Percentiles rank a stretch among this genome's conserved stretches.
phyloP scores from a whole-genome alignment of 805 yeast species.

The Candida vartiovaarae region DNA sequence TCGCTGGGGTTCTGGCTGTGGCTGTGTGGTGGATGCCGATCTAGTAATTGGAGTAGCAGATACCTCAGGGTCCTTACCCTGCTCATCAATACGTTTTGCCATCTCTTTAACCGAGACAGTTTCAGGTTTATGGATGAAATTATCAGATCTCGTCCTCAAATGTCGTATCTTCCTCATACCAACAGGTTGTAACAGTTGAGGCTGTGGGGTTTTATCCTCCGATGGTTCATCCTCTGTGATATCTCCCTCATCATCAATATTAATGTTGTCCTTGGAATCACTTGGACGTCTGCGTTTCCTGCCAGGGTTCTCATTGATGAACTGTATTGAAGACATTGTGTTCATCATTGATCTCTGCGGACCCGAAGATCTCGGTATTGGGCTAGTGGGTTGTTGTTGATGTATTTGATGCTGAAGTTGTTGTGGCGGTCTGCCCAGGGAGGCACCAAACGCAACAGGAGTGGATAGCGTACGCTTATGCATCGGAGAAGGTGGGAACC shows the following conservation, averaged over 20 bases:
- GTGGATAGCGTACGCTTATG: constrained; percentile 36
- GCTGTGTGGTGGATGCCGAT: too few relatives aligned
- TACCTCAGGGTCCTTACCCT: neutral
- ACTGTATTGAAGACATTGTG: constrained; percentile 21
- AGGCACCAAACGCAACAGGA: constrained; percentile 21
- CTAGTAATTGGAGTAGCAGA: too few relatives aligned
- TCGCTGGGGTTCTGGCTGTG: neutral
- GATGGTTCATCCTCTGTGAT: constrained; percentile 10
- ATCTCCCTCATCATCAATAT: constrained; percentile 13
- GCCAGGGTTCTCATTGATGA: constrained; percentile 25
- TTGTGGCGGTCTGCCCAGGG: neutral
- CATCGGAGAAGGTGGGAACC: constrained; percentile 20
- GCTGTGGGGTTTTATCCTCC: neutral
- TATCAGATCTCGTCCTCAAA: constrained; percentile 17
- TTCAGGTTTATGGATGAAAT: constrained; percentile 3
- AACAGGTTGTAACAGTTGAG: neutral
- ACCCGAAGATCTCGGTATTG: neutral
- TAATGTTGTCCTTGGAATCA: constrained; percentile 11
- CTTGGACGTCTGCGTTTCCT: constrained; percentile 22
- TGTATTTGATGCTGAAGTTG: neutral
- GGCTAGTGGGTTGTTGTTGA: neutral
- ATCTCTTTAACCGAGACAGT: neutral
- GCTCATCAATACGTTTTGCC: constrained; percentile 1
- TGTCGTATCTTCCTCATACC: constrained; percentile 10
- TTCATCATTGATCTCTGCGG: constrained; percentile 22